Evolutionary conservation across 148 eudicot species (phyloP).

Genomic region (Amaranthus palmeri): DNA sequence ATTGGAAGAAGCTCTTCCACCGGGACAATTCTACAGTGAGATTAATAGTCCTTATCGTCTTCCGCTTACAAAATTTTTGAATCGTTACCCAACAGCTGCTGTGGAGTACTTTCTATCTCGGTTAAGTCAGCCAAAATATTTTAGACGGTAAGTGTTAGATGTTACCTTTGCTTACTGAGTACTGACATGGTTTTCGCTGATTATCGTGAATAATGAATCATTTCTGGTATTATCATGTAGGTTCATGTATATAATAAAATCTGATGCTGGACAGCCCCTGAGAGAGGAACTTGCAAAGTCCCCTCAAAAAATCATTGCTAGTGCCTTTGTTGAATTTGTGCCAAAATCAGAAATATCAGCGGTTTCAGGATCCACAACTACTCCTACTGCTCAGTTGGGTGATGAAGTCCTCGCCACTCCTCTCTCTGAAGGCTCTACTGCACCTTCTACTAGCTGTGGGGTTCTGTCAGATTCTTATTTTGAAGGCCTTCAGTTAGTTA

Average conservation of each 20-base stretch:
- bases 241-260: constrained; percentile 87
- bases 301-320: constrained; percentile 72
- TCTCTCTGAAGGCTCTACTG: constrained; percentile 53
- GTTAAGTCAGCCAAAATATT: constrained; percentile 78
- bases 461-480: constrained; percentile 76
- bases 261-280: constrained; percentile 95
- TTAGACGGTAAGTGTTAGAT: constrained; percentile 54
- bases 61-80: constrained; percentile 86
- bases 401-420: constrained; percentile 51
- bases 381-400: constrained; percentile 35
- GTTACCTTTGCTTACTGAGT: constrained; percentile 1
- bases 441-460: constrained; percentile 32
- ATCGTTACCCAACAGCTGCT: constrained; percentile 74
- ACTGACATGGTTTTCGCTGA: neutral
- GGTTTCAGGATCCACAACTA: constrained; percentile 49
- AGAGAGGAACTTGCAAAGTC: constrained; percentile 98
- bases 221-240: constrained; percentile 32
- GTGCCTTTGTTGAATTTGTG: constrained; percentile 69
- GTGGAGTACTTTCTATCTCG: constrained; percentile 97
- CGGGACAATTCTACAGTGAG: constrained; percentile 92
- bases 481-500: constrained; percentile 79
- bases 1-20: constrained; percentile 85
- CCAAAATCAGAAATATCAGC: constrained; percentile 52
- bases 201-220: neutral
- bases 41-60: constrained; percentile 96